Evolutionary conservation across 352 stramenopile species (phyloP).

Genomic region (Aphanomyces euteiches): DNA sequence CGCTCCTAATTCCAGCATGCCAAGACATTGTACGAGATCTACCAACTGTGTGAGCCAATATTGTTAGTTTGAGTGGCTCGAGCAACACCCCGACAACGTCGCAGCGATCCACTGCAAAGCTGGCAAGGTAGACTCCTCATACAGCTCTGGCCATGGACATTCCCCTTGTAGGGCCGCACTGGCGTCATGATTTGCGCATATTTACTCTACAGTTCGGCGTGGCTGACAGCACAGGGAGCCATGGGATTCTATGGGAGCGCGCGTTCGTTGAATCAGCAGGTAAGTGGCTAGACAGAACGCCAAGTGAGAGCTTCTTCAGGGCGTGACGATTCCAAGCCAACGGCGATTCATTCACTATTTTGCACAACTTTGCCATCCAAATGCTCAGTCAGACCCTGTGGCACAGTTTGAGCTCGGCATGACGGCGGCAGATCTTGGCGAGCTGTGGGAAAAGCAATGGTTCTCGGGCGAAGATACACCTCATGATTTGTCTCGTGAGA

Average conservation of each 20-base stretch:
- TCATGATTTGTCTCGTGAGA: too few species aligned
- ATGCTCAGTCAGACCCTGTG: neutral
- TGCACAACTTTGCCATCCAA: conserved; percentile 45
- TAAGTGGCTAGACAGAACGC: conserved; percentile 27
- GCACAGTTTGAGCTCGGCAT: conserved; percentile 2
- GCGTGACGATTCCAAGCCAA: conserved; percentile 81
- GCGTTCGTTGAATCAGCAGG: conserved; percentile 57
- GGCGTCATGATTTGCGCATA: conserved; percentile 85
- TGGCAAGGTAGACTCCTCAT: conserved; percentile 43
- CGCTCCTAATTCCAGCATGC: conserved; percentile 70
- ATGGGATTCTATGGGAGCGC: conserved; percentile 67
- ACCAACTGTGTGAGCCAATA: too few species aligned
- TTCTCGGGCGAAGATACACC: neutral
- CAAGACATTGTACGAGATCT: conserved; percentile 38
- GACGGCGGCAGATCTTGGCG: neutral
- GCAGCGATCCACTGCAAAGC: conserved; percentile 89
- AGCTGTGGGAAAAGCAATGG: conserved; percentile 26
- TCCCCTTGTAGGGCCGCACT: conserved; percentile 58
- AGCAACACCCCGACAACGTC: conserved; percentile 62
- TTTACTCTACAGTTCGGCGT: conserved; percentile 63
- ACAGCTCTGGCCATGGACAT: neutral
- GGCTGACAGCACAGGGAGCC: conserved; percentile 50
- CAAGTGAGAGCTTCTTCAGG: conserved; percentile 38
- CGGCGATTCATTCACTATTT: conserved; percentile 78
- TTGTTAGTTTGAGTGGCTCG: conserved; percentile 46